These are phyloP conservation scores for Vigna reflexopilosa DNA, from an alignment of 306 rosid species.

Conservation along the genomic window DNA sequence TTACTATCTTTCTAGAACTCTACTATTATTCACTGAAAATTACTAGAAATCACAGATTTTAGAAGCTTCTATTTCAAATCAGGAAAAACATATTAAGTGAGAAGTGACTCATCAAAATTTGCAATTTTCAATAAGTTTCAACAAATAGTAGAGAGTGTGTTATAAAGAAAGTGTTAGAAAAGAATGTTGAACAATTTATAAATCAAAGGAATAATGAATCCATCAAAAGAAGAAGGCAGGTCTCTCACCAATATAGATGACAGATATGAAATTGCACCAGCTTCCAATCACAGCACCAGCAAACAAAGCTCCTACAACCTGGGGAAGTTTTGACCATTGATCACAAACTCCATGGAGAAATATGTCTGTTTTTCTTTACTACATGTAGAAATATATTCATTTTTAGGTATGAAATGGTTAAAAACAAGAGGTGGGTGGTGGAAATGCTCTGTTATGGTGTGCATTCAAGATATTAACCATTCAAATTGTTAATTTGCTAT, in stretches of 20 bases:
- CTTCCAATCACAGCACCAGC: constrained; percentile 79
- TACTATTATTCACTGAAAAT: too few species aligned
- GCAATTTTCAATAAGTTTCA: too few species aligned
- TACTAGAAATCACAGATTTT: too few species aligned
- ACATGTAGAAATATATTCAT: background rate
- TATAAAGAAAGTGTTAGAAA: too few species aligned
- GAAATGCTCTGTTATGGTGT: background rate
- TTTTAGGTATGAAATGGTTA: constrained; percentile 27
- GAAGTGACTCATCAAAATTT: too few species aligned
- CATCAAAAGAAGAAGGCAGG: constrained; percentile 22
- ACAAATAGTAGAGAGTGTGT: too few species aligned
- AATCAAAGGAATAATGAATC: background rate
- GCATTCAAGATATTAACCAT: background rate
- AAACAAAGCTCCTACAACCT: constrained; percentile 77
- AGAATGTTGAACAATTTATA: background rate
- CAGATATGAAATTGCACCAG: constrained; percentile 91
- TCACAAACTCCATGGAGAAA: constrained; percentile 35
- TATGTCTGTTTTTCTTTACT: constrained; percentile 23
- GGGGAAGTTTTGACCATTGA: constrained; percentile 39
- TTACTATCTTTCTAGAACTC: too few species aligned
- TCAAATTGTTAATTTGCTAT: background rate
- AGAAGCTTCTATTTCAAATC: too few species aligned
- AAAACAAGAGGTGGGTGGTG: constrained; percentile 21
- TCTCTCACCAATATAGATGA: constrained; percentile 78
- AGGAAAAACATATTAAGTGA: too few species aligned